Conservation (phyloP, 2,329 filamentous ascomycete species). For the Sporothrix sp. region DNA sequence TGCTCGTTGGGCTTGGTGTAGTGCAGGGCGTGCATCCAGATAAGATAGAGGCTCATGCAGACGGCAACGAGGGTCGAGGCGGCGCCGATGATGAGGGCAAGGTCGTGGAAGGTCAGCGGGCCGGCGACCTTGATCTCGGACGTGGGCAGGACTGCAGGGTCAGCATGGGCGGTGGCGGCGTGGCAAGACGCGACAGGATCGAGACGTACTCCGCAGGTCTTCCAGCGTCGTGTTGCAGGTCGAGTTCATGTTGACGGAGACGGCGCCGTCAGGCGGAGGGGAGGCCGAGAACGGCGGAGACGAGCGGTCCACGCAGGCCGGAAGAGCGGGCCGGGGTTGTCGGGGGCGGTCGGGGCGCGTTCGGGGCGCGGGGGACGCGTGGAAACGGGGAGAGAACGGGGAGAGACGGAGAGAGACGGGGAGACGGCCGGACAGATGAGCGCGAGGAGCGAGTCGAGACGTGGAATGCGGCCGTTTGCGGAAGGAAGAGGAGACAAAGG, state of each 20-base stretch:
- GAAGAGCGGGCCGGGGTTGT: background rate
- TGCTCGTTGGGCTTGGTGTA: conserved; percentile 53
- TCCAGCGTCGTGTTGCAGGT: conserved; percentile 37
- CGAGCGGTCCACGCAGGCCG: background rate
- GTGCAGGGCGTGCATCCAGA: conserved; percentile 49
- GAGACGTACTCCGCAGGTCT: conserved; percentile 30
- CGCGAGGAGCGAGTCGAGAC: background rate
- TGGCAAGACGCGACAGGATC: background rate
- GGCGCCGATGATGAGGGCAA: conserved; percentile 43
- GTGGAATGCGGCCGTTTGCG: background rate
- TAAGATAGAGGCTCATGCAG: conserved; percentile 44
- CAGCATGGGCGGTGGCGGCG: conserved; percentile 6
- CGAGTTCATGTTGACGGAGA: conserved; percentile 24
- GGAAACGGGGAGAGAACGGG: too few relatives aligned
- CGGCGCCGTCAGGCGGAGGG: conserved; percentile 1
- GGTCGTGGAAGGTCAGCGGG: conserved; percentile 42
- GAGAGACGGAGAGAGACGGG: too few relatives aligned
- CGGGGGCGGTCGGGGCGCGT: background rate
- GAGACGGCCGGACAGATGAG: too few relatives aligned
- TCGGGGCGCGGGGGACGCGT: background rate
- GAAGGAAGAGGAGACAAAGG: background rate
- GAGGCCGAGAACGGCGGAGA: background rate
- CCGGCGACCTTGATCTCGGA: conserved; percentile 40
- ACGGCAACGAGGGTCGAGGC: conserved; percentile 40
- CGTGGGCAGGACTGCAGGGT: conserved; percentile 30